Evolutionary conservation across 208 protist genomes (phyloP), one percentile per base, ranked within the genome.

Genomic region (Acanthamoeba divionensis): DNA sequence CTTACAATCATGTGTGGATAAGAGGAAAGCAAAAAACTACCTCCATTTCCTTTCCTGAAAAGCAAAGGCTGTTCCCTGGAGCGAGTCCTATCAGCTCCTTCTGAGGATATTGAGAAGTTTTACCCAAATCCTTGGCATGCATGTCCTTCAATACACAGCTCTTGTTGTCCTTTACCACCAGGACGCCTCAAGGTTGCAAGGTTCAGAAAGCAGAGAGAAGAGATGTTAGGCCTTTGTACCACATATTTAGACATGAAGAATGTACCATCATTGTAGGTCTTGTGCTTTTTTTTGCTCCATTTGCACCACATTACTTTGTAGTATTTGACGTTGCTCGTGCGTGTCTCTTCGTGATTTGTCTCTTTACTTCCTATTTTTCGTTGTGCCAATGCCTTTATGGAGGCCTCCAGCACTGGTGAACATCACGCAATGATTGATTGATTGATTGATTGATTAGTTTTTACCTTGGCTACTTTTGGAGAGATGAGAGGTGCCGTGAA

Each of bases 31-130:
- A 9, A 18, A 48, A 13, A 9, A n/a, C 5, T 33, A 89, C 82
- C 82, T 89, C 82, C 9, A 89, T 41, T 29, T 89, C 82, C 47
- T 89, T 89, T 26, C 82, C 82, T 24, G 82, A 89, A 63, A 89
- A 89, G 82, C 82, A 75, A 0, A 89, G 82, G 31, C 41, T 47
- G 57, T 89, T 73, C 8, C 82, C 82, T 5, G 55, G 55, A 7
- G 47, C 60, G 44, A 89, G 82, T 5, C 73, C 82, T 3, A 73
- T 45, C 1, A 89, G 60, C 18, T 67, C 62, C 82, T 89, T 89
- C 15, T 41, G 62, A 1, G 60, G 55, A 26, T 89, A 89, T 15
- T 57, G 73, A 13, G 62, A 31, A 29, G 82, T 89, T 63, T 73
- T 67, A 21, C 82, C 82, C 9, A 89, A 75, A 31, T 89, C 82